phyloP scores from a whole-genome alignment of 352 stramenopile genomes.

The Globisporangium rhizosaccharum region DNA sequence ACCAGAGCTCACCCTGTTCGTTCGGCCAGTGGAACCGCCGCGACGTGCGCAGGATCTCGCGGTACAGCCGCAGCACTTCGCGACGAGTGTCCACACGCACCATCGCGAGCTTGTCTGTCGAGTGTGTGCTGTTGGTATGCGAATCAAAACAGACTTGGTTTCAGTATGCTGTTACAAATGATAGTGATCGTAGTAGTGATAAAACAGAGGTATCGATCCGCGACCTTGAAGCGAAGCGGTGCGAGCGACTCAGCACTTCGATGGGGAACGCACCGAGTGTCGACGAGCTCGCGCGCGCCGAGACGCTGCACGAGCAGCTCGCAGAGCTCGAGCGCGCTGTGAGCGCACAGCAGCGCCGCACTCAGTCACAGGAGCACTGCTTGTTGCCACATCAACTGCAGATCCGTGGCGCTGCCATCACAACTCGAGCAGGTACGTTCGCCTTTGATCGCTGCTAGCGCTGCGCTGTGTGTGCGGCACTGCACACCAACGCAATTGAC shows the following conservation, averaged over 20 bases:
- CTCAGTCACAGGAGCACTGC: slow-evolving; percentile 13
- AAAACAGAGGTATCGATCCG: too few relatives aligned
- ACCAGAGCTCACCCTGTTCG: slow-evolving; percentile 68
- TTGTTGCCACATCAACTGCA: slow-evolving; percentile 26
- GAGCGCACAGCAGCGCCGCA: slow-evolving; percentile 15
- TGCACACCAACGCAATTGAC: background rate
- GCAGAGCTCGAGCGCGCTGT: slow-evolving; percentile 38
- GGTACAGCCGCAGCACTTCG: slow-evolving; percentile 79
- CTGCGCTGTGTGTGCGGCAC: too few relatives aligned
- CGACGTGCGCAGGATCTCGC: slow-evolving; percentile 70
- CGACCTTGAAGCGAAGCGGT: background rate
- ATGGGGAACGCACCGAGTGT: slow-evolving; percentile 49
- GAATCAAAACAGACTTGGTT: background rate
- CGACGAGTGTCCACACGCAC: slow-evolving; percentile 54
- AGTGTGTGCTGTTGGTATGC: background rate
- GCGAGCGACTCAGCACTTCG: background rate
- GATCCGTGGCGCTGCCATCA: slow-evolving; percentile 18
- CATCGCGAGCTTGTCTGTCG: background rate
- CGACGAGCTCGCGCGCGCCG: slow-evolving; percentile 23
- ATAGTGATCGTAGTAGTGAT: background rate
- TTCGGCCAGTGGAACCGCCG: slow-evolving; percentile 72
- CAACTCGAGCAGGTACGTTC: slow-evolving; percentile 3
- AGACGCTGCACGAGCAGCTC: slow-evolving; percentile 34
- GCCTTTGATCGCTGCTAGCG: background rate
- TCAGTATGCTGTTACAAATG: background rate